Evolutionary conservation across 768 basidiomycete genomes (phyloP), one percentile per base, ranked within the genome.

Genomic region (Russula dissimulans): DNA sequence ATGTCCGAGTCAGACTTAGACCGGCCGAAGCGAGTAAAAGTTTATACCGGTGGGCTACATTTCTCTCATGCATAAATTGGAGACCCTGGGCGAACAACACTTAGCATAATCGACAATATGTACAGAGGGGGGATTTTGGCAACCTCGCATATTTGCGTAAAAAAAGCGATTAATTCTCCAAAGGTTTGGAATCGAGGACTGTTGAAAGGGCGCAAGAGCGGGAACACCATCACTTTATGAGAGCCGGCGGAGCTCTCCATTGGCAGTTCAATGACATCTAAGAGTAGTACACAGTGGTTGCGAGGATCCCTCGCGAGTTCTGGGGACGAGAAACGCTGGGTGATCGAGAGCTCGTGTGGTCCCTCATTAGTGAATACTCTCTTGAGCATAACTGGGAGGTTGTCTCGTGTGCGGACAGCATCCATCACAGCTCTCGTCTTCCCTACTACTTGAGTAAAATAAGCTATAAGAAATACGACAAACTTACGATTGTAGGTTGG

Each of bases 121-220:
- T 3, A 11, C 29, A 12, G 18, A 15, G 26, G 18, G 52, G n/a
- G 12, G 43, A 31, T n/a, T 29, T 12, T 36, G 11, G 9, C 41
- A 51, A 73, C 75, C 70, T 76, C 73, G 36, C 77, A 68, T 0
- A 75, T 31, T 54, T 76, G 74, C 0, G 61, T 51, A 31, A 74
- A 63, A 52, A 69, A 75, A 7, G 70, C 71, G 0, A 76, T 50
- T 1, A 67, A 70, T 63, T 77, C 76, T 1, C 76, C 74, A 6
- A 74, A 52, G 0, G 72, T 75, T 38, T 69, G 60, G 51, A 77
- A 73, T 0, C 31, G 65, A 1, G 74, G 75, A 8, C 67, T 57
- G 39, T 70, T 32, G 57, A 57, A 70, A 3, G 15, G 38, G 4
- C 69, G 66, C 12, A 75, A 56, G n/a, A 71, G 61, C 1, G 76